Conservation (phyloP, 2,329 filamentous ascomycete species). For the Scopulariopsis brevicaulis region DNA sequence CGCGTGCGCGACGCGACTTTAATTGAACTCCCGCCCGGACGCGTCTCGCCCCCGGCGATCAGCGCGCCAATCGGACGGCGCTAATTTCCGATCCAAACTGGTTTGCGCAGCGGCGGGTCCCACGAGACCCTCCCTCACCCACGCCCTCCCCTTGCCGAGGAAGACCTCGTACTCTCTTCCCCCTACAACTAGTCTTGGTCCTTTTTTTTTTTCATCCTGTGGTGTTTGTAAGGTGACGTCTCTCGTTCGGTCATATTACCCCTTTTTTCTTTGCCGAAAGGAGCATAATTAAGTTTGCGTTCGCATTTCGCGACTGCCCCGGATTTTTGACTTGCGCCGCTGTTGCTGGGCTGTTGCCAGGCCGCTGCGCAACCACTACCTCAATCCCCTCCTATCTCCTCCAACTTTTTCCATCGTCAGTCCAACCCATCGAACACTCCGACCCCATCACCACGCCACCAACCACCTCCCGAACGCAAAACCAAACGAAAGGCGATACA, state of each 20-base stretch:
- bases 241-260: no score
- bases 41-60: background rate
- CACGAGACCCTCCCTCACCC: background rate
- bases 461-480: background rate
- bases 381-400: background rate
- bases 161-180: background rate
- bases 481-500: background rate
- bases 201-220: no score
- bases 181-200: background rate
- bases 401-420: background rate
- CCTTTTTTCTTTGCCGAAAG: no score
- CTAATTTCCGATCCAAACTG: background rate
- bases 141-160: background rate
- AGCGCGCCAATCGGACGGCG: background rate
- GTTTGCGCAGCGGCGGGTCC: background rate
- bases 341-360: background rate
- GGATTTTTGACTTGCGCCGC: background rate
- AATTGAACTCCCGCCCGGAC: background rate
- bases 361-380: background rate
- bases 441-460: background rate
- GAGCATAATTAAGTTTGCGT: no score
- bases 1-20: conserved; percentile 2
- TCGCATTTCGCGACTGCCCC: background rate
- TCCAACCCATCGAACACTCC: background rate
- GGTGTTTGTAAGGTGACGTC: no score